Conservation (phyloP, 371 early-diverging fungal species). For the Zopfochytrium polystomum region DNA sequence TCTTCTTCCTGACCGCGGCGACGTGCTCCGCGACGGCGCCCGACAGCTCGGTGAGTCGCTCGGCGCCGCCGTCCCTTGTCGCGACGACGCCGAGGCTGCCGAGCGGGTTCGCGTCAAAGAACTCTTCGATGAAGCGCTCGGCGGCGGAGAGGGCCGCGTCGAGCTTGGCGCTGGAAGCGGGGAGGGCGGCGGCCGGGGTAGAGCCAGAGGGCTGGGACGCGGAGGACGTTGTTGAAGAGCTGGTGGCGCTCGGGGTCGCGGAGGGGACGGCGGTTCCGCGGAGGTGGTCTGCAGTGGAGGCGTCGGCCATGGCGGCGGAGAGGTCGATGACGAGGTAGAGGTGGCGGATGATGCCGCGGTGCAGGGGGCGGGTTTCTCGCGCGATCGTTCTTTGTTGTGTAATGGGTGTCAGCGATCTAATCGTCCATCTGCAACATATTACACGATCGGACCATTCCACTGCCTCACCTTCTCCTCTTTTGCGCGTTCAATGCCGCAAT, state of each 20-base stretch:
- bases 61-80: constrained; percentile 83
- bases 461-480: constrained; percentile 65
- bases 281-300: constrained; percentile 17
- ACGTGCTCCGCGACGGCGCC: constrained; percentile 75
- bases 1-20: constrained; percentile 57
- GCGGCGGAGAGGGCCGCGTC: constrained; percentile 67
- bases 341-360: constrained; percentile 91
- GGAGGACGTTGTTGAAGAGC: no score
- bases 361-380: constrained; percentile 77
- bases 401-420: not conserved
- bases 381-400: not conserved
- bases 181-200: constrained; percentile 30
- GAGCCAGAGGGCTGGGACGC: no score
- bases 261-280: not conserved
- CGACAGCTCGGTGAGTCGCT: constrained; percentile 78
- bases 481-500: constrained; percentile 77
- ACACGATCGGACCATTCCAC: not conserved
- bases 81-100: constrained; percentile 85
- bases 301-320: constrained; percentile 79
- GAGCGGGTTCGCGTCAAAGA: constrained; percentile 92
- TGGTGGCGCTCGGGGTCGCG: not conserved
- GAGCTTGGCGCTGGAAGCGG: constrained; percentile 76
- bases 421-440: not conserved
- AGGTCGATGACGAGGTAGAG: constrained; percentile 79
- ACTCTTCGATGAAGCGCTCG: constrained; percentile 78